These are phyloP conservation scores for Cladosporium sp. DNA, from an alignment of 2,329 filamentous ascomycete genomes.

Conservation along the genomic window DNA sequence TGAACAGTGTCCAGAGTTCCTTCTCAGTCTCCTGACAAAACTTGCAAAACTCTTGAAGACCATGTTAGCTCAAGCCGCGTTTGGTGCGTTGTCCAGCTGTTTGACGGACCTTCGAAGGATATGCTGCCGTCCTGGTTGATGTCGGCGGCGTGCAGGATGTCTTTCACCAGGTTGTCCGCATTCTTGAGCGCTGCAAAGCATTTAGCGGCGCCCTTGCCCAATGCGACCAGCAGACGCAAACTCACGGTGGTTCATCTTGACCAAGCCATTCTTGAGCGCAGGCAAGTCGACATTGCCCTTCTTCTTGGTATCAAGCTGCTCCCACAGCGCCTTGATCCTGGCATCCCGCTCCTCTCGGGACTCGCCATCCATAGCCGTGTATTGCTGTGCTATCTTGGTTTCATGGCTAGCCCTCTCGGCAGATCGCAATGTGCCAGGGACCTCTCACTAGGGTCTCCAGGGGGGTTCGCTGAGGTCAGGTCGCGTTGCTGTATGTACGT, in stretches of 20 bases:
- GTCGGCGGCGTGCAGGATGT: conserved; percentile 80
- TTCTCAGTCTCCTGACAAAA: conserved; percentile 88
- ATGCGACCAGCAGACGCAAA: conserved; percentile 39
- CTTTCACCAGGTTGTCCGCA: conserved; percentile 79
- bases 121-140: conserved; percentile 86
- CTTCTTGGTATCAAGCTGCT: conserved; percentile 71
- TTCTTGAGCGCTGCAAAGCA: conserved; percentile 71
- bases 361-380: conserved; percentile 65
- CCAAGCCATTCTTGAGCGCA: conserved; percentile 79
- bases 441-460: conserved; percentile 13
- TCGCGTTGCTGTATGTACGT: neutral
- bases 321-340: conserved; percentile 82
- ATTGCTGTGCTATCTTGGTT: conserved; percentile 27
- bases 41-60: conserved; percentile 71
- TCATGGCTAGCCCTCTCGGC: conserved; percentile 23
- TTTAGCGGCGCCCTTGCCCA: conserved; percentile 21
- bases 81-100: neutral
- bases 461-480: neutral
- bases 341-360: conserved; percentile 76
- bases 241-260: conserved; percentile 89
- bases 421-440: conserved; percentile 6
- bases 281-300: conserved; percentile 81
- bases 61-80: conserved; percentile 18
- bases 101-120: conserved; percentile 74
- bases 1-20: conserved; percentile 79